Base-by-base conservation (phyloP, 1,139 yeast genomes). In the Diutina catenulata region DNA sequence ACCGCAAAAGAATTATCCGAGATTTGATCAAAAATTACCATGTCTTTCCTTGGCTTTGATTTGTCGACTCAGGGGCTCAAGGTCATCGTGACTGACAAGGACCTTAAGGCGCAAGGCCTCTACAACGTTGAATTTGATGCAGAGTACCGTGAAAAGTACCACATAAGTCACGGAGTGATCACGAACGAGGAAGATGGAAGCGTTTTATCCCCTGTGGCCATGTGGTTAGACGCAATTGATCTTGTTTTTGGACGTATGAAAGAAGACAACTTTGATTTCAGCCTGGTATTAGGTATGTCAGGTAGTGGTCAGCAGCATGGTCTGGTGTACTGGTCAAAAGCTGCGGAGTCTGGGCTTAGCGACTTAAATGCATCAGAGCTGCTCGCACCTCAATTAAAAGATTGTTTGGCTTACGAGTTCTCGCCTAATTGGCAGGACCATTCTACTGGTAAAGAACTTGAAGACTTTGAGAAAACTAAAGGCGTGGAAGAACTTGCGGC, bases 341-440 rank as follows among this genome's bases (percentile, higher is more conserved):
- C 25, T 5, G n/a, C n/a, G n/a, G n/a, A n/a, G n/a, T n/a, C n/a
- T n/a, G n/a, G n/a, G n/a, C n/a, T n/a, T n/a, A n/a, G n/a, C n/a
- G n/a, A n/a, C n/a, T n/a, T n/a, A n/a, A 39, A 58, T 1, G 59
- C 78, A 38, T 49, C 59, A n/a, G 62, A 57, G n/a, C 80, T 72
- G 45, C 53, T 79, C 33, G 43, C 46, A 4, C 19, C 38, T 4
- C 47, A 46, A 1, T n/a, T 31, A 4, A 9, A 18, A 6, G 18
- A 6, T 5, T 77, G 80, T 1, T 76, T 86, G 45, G 64, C 93
- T 1, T 69, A 77, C 50, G 66, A 69, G 5, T 64, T 66, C 40
- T 80, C 94, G 8, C 95, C 95, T 10, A 87, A 87, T 50, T 87
- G 96, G 96, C 96, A 87, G 55, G 96, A 87, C 53, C 94, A 84